Percentiles rank a stretch among this genome's conserved stretches.
phyloP scores from a whole-genome alignment of 768 basidiomycete species.

The Gautieria morchelliformis region DNA sequence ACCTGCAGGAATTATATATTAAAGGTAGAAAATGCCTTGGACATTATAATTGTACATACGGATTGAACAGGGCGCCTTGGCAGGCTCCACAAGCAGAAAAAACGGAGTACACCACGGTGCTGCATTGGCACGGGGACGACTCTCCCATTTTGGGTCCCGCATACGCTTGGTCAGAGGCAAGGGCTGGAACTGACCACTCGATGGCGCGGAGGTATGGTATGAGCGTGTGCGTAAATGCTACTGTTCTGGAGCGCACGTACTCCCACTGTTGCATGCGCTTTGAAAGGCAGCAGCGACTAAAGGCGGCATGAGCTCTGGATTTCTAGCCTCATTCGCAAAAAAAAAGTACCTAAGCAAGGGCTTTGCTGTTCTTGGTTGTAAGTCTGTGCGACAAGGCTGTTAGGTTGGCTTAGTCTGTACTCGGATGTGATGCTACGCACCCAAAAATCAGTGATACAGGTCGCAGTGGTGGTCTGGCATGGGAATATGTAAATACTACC shows the following conservation, averaged over 20 bases:
- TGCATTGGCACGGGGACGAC: slow-evolving; percentile 3
- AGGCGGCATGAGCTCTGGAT: neutral
- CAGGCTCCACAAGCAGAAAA: neutral
- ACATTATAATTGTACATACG: neutral
- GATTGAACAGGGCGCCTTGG: neutral
- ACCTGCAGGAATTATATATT: neutral
- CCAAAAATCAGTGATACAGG: too few relatives aligned
- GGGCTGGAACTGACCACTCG: neutral
- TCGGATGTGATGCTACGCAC: too few relatives aligned
- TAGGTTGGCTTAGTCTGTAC: too few relatives aligned
- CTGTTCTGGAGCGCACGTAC: neutral
- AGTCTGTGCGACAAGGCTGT: too few relatives aligned
- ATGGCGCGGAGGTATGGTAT: too few relatives aligned
- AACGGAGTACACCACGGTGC: slow-evolving; percentile 1
- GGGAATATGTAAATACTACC: too few relatives aligned
- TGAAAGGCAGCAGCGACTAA: neutral
- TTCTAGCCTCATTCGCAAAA: too few relatives aligned
- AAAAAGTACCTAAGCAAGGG: too few relatives aligned
- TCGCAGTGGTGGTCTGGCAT: too few relatives aligned
- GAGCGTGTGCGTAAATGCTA: neutral
- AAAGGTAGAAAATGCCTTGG: too few relatives aligned
- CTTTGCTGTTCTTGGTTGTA: too few relatives aligned
- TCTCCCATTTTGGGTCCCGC: neutral
- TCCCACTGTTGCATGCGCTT: neutral
- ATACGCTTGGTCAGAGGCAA: neutral